phyloP scores from a whole-genome alignment of 345 rosid genomes.

The Hibiscus syriacus region DNA sequence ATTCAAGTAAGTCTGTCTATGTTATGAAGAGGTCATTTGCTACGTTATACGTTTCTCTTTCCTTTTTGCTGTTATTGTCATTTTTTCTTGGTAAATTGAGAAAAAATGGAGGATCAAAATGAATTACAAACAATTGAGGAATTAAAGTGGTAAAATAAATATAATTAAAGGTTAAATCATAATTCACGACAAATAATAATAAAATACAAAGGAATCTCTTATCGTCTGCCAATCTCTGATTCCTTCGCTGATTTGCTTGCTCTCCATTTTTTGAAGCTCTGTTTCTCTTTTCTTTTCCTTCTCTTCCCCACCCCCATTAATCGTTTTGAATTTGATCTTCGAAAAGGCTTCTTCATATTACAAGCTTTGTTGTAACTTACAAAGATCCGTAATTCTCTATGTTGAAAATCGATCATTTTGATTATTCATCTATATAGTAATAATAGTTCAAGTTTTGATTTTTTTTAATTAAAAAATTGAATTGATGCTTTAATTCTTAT shows the following conservation, averaged over 20 bases:
- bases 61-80: too few species aligned
- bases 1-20: too few species aligned
- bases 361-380: not conserved
- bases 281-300: not conserved
- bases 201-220: too few species aligned
- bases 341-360: not conserved
- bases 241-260: conserved; percentile 14
- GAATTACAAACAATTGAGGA: too few species aligned
- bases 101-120: too few species aligned
- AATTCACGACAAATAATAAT: too few species aligned
- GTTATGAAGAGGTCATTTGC: too few species aligned
- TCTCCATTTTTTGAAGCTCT: not conserved
- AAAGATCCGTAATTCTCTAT: not conserved
- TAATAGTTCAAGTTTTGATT: conserved; percentile 8
- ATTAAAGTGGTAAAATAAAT: too few species aligned
- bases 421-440: conserved; percentile 8
- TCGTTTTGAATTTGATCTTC: not conserved
- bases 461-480: not conserved
- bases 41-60: too few species aligned
- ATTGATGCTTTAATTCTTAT: not conserved
- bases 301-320: too few species aligned
- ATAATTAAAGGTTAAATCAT: too few species aligned
- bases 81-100: too few species aligned
- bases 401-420: conserved; percentile 1
- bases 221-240: conserved; percentile 11